Evolutionary conservation across 306 rosid species (phyloP), one percentile per base, ranked within the genome.

Genomic region (Trifolium dubium): DNA sequence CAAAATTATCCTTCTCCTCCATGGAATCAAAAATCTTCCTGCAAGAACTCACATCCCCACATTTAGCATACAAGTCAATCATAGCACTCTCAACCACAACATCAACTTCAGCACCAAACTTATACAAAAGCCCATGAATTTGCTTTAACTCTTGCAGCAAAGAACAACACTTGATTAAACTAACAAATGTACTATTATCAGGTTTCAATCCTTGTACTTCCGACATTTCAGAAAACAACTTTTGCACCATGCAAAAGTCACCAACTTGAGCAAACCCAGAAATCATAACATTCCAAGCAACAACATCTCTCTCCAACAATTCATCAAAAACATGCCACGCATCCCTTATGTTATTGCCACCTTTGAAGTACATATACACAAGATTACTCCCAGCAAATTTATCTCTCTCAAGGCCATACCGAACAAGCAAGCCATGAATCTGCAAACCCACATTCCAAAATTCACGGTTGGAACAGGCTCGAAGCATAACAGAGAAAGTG

Each of bases 221-320:
- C 67, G 76, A 50, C 90, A 86, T 86, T 10, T 86, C 86, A 56
- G 71, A 81, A 76, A 83, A 81, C 82, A 86, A 79, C 78, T 74
- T 72, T 17, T 63, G 68, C 64, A 81, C 90, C 82, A 17, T 65
- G 54, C 32, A 30, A 56, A 62, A 78, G 31, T 81, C 78, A 7
- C 86, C 87, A 68, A 60, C 85, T 72, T 69, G 81, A 78, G 84
- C 87, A 81, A 81, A 79, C 60, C 86, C 90, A 76, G 86, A 78
- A 72, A 83, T 75, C 86, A 86, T 79, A 67, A 86, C 82, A 86
- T 86, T 86, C 90, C 88, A 86, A 23, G 86, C 72, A 72, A 86
- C 84, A 39, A 62, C 46, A 67, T 86, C 90, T 68, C 76, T 83
- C 75, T 68, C 85, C 72, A 73, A 75, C 79, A 83, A 60, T 11